Evolutionary conservation across 2,329 filamentous ascomycete species (phyloP), one percentile per base, ranked within the genome.

Genomic region (Aspergillus jensenii): DNA sequence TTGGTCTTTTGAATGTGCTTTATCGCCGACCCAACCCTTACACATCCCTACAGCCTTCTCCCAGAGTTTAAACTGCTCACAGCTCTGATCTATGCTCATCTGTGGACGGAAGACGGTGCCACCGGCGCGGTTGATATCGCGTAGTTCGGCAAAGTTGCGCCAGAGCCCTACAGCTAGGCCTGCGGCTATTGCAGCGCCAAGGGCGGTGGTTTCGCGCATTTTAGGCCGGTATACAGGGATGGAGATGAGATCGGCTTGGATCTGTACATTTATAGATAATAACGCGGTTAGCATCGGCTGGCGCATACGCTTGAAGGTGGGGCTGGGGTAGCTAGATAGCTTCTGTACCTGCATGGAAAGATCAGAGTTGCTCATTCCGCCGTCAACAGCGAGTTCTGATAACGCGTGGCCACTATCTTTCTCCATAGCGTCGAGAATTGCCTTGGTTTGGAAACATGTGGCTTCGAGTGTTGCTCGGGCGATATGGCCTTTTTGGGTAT

Each of bases 371-470:
- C 88, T 91, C 82, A 96, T 90, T 59, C 92, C 92, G 50, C 92
- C 92, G 70, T 96, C 92, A 52, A 96, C 92, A 37, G 90, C 88
- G 48, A 96, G 82, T 62, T 88, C 86, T 56, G 85, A 84, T n/a
- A 96, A 83, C 59, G 85, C 85, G 69, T 93, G 87, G 44, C 87
- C 87, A 55, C 88, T 92, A 76, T 96, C 91, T 65, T 88, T 87
- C 70, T 91, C 90, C 92, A 96, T 96, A 60, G 92, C 91, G 69
- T 93, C 89, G n/a, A 96, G 83, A 67, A 96, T 96, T 19, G 91
- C 92, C 67, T 91, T 92, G 23, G 91, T 96, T 75, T 96, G 92
- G 80, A 90, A 96, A 78, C 91, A 96, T 25, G 90, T 93, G 12
- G 92, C 91, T 76, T 96, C 92, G 43, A 96, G 84, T 0, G 92